Conservation (phyloP, 495 filamentous ascomycete species). For the Polyplosphaeria fusca region DNA sequence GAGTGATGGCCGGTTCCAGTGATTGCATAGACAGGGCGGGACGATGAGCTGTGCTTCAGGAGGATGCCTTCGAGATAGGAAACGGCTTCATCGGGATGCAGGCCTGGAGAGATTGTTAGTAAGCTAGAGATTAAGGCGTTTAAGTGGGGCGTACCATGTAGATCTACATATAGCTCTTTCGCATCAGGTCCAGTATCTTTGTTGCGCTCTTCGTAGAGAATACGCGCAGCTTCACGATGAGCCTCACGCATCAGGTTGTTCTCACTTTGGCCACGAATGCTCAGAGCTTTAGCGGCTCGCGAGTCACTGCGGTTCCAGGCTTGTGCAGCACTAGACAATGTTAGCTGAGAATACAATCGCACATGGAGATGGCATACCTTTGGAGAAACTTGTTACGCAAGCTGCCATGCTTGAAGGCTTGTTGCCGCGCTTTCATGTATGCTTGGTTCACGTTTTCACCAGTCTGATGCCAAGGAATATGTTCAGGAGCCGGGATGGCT, state of each 20-base stretch:
- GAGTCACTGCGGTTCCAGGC: constrained; percentile 99
- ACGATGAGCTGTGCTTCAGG: constrained; percentile 61
- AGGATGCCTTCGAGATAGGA: constrained; percentile 88
- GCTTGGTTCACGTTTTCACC: constrained; percentile 86
- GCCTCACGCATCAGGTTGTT: constrained; percentile 97
- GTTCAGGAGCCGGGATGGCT: constrained; percentile 80
- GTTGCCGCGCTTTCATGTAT: constrained; percentile 88
- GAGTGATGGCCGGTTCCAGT: constrained; percentile 96
- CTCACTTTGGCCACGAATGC: constrained; percentile 89
- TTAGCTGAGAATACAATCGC: constrained; percentile 2
- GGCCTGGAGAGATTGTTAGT: constrained; percentile 41
- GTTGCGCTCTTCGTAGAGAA: constrained; percentile 93
- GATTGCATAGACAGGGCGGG: constrained; percentile 83
- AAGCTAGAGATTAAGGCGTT: neutral
- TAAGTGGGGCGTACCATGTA: constrained; percentile 60
- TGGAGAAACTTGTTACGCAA: constrained; percentile 96
- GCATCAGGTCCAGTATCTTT: constrained; percentile 57
- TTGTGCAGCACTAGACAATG: constrained; percentile 73
- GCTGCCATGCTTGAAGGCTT: constrained; percentile 94
- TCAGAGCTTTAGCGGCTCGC: constrained; percentile 90
- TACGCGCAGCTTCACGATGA: constrained; percentile 87
- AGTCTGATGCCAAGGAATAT: constrained; percentile 96
- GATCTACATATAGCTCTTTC: constrained; percentile 83
- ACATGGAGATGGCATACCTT: constrained; percentile 54
- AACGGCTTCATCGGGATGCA: constrained; percentile 95